Conservation (phyloP, 2,329 filamentous ascomycete genomes). For the Fusarium compactum region DNA sequence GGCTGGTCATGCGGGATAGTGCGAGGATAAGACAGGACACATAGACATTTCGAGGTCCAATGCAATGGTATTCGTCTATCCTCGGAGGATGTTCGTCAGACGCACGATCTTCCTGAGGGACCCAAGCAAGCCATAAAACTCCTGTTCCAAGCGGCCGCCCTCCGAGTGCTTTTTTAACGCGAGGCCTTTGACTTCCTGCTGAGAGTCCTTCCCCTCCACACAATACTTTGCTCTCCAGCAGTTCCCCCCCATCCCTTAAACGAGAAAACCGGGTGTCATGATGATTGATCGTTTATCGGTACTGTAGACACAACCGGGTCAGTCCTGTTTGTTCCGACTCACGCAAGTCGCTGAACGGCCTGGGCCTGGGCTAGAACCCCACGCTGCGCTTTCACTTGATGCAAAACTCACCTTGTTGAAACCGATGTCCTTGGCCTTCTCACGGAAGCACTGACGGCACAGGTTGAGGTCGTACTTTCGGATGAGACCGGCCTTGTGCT, state of each 20-base stretch:
- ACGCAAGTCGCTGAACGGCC: neutral
- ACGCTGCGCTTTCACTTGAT: conserved; percentile 9
- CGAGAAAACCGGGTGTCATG: conserved; percentile 46
- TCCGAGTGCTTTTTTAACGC: conserved; percentile 54
- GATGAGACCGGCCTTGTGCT: conserved; percentile 98
- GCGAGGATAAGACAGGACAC: conserved; percentile 28
- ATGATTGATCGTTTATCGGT: conserved; percentile 52
- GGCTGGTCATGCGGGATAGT: conserved; percentile 22
- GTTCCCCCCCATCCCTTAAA: conserved; percentile 35
- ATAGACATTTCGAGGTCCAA: conserved; percentile 49
- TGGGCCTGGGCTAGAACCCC: neutral
- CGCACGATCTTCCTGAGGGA: conserved; percentile 57
- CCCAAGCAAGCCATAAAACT: conserved; percentile 61
- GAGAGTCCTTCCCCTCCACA: conserved; percentile 43
- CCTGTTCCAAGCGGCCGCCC: conserved; percentile 60
- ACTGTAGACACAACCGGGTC: conserved; percentile 46
- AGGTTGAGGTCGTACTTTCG: conserved; percentile 98
- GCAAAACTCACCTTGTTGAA: conserved; percentile 73
- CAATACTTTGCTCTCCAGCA: conserved; percentile 38
- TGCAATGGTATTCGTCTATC: conserved; percentile 60
- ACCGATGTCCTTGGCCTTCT: conserved; percentile 79
- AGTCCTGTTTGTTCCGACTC: conserved; percentile 21
- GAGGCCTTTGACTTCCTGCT: conserved; percentile 51
- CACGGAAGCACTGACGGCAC: conserved; percentile 83
- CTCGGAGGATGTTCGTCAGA: conserved; percentile 58